phyloP scores from a whole-genome alignment of 768 basidiomycete species.

The Candolleomyces aberdarensis region DNA sequence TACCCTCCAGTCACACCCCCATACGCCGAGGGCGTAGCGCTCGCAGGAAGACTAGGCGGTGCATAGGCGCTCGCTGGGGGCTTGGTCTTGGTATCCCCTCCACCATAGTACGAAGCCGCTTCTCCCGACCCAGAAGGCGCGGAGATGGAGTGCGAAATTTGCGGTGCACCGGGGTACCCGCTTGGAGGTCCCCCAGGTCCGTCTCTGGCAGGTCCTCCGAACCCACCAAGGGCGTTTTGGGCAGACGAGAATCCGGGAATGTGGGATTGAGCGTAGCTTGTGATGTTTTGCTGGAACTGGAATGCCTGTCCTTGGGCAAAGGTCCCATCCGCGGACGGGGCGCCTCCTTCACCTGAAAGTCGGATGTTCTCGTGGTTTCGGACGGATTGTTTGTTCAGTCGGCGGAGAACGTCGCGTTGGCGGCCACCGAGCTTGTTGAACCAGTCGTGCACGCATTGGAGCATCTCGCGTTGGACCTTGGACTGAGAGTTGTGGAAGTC shows the following conservation, averaged over 20 bases:
- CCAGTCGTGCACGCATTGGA: conserved; percentile 66
- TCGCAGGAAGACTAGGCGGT: neutral
- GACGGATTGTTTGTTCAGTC: conserved; percentile 64
- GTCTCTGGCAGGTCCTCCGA: conserved; percentile 20
- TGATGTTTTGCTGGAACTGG: conserved; percentile 44
- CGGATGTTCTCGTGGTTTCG: conserved; percentile 73
- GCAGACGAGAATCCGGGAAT: conserved; percentile 49
- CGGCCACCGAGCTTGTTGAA: conserved; percentile 45
- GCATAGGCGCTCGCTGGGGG: neutral
- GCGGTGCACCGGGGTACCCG: conserved; percentile 2
- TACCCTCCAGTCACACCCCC: conserved; percentile 14
- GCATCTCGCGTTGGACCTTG: conserved; percentile 73
- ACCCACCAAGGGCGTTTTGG: conserved; percentile 34
- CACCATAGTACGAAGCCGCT: conserved; percentile 28
- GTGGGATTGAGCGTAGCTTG: conserved; percentile 38
- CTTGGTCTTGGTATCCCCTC: conserved; percentile 6
- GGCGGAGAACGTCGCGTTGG: conserved; percentile 47
- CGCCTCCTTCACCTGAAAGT: conserved; percentile 48
- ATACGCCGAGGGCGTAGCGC: neutral
- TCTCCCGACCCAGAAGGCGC: conserved; percentile 18
- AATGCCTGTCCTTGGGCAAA: conserved; percentile 47
- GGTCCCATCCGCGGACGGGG: conserved; percentile 42
- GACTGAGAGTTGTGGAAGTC: conserved; percentile 69
- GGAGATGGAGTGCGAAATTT: neutral
- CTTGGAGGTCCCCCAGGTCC: conserved; percentile 17